Evolutionary conservation across 768 basidiomycete species (phyloP), one percentile per base, ranked within the genome.

Genomic region (Boletus vermiculosoides): DNA sequence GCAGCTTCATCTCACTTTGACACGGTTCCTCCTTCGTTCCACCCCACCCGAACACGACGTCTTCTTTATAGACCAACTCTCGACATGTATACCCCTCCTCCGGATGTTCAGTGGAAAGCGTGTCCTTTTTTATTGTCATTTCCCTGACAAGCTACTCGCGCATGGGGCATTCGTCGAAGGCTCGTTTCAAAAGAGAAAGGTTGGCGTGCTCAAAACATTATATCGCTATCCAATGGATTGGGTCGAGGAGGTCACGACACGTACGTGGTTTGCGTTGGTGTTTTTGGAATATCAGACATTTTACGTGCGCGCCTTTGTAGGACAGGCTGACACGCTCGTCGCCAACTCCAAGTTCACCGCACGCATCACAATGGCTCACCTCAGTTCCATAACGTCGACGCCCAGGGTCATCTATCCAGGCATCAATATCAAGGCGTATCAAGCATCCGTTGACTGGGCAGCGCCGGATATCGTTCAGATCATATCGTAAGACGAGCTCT

Each of bases 121-220:
- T 2, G 90, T 96, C 31, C 87, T 98, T 20, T 98, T 98, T 73
- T 98, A 99, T 70, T 96, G 94, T 63, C 97, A 98, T 70, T 98
- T 99, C 63, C 97, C 96, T 0, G 96, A 99, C 74, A 96, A 96
- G 71, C 78, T 98, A 1, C 81, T 98, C 28, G 84, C 88, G 7
- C 82, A 84, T 59, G 90, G 90, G 0, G 84, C 73, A 5, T 71
- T 81, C 65, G 78, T 85, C 0, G 84, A 88, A 51, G 86, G 83
- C 13, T 71, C 75, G 52, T 64, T 72, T 42, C 71, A 68, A 39
- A 79, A 70, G 64, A 77, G 68, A 49, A 75, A 73, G 3, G 72
- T 73, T 0, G 70, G 82, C 20, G 34, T 87, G 3, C 63, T 96
- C 63, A 93, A 93, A 72, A 69, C 79, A 36, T 49, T 94, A 6